Conservation (phyloP, 2,329 filamentous ascomycete species). For the Fusarium veterinarium region DNA sequence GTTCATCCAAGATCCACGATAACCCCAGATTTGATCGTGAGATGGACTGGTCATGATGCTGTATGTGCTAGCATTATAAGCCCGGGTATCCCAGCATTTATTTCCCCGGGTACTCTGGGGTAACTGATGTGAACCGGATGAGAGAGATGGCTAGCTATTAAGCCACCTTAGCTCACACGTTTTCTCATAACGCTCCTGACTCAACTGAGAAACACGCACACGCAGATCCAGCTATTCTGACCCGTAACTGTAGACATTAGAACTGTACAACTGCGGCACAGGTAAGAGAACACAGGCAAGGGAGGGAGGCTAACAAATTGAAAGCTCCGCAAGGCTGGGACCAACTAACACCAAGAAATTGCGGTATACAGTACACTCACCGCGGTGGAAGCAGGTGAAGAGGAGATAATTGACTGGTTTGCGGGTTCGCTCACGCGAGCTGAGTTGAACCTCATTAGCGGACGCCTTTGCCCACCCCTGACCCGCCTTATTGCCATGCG, state of each 20-base stretch:
- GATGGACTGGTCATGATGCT: conserved; percentile 1
- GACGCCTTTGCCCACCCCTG: conserved; percentile 2
- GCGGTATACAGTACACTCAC: conserved; percentile 27
- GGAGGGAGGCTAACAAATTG: neutral
- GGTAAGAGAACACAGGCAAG: conserved; percentile 23
- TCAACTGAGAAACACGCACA: conserved; percentile 14
- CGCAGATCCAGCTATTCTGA: conserved; percentile 22
- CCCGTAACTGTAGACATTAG: conserved; percentile 10
- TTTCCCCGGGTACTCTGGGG: conserved; percentile 1
- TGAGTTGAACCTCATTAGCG: neutral
- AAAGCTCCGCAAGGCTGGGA: conserved; percentile 12
- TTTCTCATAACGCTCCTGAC: conserved; percentile 5
- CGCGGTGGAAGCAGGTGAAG: conserved; percentile 18
- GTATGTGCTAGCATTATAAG: neutral
- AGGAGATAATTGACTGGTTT: conserved; percentile 19
- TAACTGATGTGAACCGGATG: neutral
- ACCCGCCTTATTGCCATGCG: conserved; percentile 25
- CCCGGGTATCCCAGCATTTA: neutral
- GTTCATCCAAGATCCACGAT: conserved; percentile 19
- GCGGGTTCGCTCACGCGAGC: conserved; percentile 33
- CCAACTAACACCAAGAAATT: neutral
- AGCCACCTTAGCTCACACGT: neutral
- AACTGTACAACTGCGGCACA: conserved; percentile 1
- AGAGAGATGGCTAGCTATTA: neutral
- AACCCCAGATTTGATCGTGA: conserved; percentile 25